Percentiles rank a stretch among this genome's conserved stretches.
phyloP scores from a whole-genome alignment of 116 monocot genomes.

The Papilionanthe hybrid region DNA sequence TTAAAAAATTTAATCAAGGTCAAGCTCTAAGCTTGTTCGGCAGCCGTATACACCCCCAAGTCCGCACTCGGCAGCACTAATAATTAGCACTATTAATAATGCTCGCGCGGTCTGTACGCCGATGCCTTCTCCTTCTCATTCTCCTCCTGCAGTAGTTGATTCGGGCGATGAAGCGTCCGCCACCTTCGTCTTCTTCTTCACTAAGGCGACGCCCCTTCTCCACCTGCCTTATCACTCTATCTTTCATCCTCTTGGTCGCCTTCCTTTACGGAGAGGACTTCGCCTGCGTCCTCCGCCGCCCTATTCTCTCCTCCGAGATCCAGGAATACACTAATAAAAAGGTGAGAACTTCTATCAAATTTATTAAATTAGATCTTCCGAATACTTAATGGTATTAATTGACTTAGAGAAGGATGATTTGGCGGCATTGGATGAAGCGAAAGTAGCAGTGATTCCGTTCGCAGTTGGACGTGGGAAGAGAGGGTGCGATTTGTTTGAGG shows the following conservation, averaged over 20 bases:
- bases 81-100: neutral
- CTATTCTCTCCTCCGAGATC: slow-evolving; percentile 4
- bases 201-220: slow-evolving; percentile 12
- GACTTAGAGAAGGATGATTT: slow-evolving; percentile 7
- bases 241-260: slow-evolving; percentile 40
- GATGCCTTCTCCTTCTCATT: neutral
- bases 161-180: slow-evolving; percentile 4
- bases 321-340: neutral
- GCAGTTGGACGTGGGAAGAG: slow-evolving; percentile 17
- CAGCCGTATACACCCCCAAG: no score
- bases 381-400: slow-evolving; percentile 7
- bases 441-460: slow-evolving; percentile 23
- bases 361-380: neutral
- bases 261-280: slow-evolving; percentile 47
- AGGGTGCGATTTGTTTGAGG: slow-evolving; percentile 38
- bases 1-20: no score
- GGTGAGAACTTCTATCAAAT: neutral
- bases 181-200: slow-evolving; percentile 2
- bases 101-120: neutral
- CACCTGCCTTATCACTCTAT: slow-evolving; percentile 29
- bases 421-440: neutral
- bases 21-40: no score
- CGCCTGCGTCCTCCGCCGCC: slow-evolving; percentile 19
- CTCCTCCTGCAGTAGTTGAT: neutral
- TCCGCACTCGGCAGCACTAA: no score